phyloP scores from a whole-genome alignment of 2,329 filamentous ascomycete genomes.

The Capronia coronata region DNA sequence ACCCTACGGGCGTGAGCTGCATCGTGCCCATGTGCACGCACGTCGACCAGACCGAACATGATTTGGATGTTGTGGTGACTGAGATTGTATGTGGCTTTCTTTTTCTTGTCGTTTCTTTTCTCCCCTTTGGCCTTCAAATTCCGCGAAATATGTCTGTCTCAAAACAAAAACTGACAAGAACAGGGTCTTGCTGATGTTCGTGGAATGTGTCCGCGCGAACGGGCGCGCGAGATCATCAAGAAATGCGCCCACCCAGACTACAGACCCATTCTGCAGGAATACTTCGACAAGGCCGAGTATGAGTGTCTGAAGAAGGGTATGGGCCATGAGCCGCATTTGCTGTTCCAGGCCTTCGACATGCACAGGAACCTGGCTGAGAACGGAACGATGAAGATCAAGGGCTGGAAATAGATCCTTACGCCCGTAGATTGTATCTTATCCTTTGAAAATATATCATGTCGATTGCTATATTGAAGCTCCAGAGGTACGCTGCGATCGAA shows the following conservation, averaged over 20 bases:
- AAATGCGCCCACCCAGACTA: conserved; percentile 84
- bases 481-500: no score
- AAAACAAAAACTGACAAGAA: not conserved
- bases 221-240: conserved; percentile 76
- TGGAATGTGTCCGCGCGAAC: conserved; percentile 70
- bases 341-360: conserved; percentile 84
- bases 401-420: no score
- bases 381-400: conserved; percentile 80
- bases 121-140: not conserved
- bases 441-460: no score
- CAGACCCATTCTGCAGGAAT: conserved; percentile 71
- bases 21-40: conserved; percentile 95
- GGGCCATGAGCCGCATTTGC: conserved; percentile 82
- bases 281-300: conserved; percentile 78
- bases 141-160: no score
- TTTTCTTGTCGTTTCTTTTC: not conserved
- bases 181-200: conserved; percentile 77
- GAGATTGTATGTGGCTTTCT: conserved; percentile 41
- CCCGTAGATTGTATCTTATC: no score
- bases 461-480: no score
- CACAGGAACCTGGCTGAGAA: conserved; percentile 75
- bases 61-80: conserved; percentile 80
- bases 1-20: conserved; percentile 73
- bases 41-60: conserved; percentile 87
- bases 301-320: conserved; percentile 76